Base-by-base conservation (phyloP, 2,329 filamentous ascomycete species). In the Hymenoscyphus linearis region DNA sequence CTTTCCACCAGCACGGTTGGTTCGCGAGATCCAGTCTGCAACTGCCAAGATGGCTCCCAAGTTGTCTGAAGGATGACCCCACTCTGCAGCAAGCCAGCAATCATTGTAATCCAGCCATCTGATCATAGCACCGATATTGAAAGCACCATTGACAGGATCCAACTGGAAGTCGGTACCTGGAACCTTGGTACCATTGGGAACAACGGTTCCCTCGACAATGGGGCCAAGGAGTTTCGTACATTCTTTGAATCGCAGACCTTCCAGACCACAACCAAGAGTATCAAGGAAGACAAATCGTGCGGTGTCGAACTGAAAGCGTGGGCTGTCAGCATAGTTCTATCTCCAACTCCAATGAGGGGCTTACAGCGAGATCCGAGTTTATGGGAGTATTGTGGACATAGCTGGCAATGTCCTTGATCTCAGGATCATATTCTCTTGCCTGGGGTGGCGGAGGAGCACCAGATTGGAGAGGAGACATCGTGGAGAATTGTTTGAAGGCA, bases 101-200 rank as follows among this genome's bases (percentile, higher is more conserved):
- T 99, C 95, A 77, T 99, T 99, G 85, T 98, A 99, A 81, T 99
- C 95, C 72, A 99, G 85, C 95, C 95, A 99, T 74, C 95, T 85
- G 80, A 99, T 96, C 88, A 96, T 96, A 72, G 95, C 90, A 71
- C 95, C 95, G 71, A 99, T 98, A 83, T 98, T 98, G 85, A 99
- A 98, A 66, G 95, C 95, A 65, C 89, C 95, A 72, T 93, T 93
- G 74, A 98, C 87, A 44, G 95, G 95, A 76, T 98, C 95, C 69
- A 99, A 87, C 78, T 96, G 88, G 80, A 93, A 98, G 68, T 89
- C 86, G 35, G 95, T 98, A 67, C 95, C 95, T 47, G 90, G 91
- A 52, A 99, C 91, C 74, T 87, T 91, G 71, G 91, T 88, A 68
- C 95, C 95, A 74, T 96, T 93, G 74, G 95, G 93, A 59, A 98